Base-by-base conservation (phyloP, 2,329 filamentous ascomycete genomes). In the Didymella glomerata region DNA sequence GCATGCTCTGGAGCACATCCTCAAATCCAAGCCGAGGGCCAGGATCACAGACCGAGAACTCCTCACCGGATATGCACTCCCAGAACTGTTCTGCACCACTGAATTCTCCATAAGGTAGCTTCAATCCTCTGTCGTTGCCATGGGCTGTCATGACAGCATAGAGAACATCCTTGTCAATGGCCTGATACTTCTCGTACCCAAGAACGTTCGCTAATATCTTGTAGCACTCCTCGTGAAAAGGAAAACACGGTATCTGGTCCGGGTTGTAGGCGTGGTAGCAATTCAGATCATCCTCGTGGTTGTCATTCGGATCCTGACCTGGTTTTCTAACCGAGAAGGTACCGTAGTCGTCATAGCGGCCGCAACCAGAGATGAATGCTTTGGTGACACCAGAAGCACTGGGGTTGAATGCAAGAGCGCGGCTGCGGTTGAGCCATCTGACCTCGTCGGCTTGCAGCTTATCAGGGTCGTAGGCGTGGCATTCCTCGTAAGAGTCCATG, bases 151-250 rank as follows among this genome's bases (percentile, higher is more conserved):
- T 58, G 20, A 44, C 41, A 27, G 28, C 34, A 32, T 67, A 63
- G 18, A 71, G 47, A 2, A 59, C 24, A n/a, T 71, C 61, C 32
- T 61, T 66, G 20, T 70, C 45, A 11, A 70, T 54, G 10, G 34
- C 47, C 0, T 38, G 41, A 8, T 24, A 27, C 9, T 59, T 47
- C 0, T 48, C 28, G 20, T 52, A 57, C 6, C 61, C 65, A 2
- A 69, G 22, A 11, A 34, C 45, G 25, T 44, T 56, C 9, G 61
- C 54, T 0, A 71, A 60, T 30, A 70, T 34, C 14, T 61, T 42
- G 44, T 61, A 65, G 34, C 68, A 71, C 2, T 52, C 56, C 28
- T 64, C 57, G 44, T 70, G 68, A 27, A 70, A 66, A 4, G 66
- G 68, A 44, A 57, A 69, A 20, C 20, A 22, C 10, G 40, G 40